Percentiles rank a stretch among this genome's conserved stretches.
These are phyloP conservation scores for Wickerhamomyces chaumierensis DNA, from an alignment of 805 yeast genomes.

Conservation along the genomic window DNA sequence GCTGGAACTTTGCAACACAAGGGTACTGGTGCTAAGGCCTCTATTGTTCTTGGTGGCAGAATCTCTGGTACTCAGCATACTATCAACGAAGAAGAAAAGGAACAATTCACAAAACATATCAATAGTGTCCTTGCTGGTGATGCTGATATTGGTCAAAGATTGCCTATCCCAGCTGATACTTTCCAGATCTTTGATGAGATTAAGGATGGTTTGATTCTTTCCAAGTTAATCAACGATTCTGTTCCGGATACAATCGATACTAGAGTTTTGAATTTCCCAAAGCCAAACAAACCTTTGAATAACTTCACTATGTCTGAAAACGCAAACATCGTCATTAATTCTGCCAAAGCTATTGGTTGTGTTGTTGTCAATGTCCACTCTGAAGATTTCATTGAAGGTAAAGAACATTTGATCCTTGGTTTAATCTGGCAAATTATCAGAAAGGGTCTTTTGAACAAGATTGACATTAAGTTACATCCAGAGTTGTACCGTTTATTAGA, in stretches of 20 bases:
- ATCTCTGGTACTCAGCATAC: conserved; percentile 93
- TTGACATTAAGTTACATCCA: conserved; percentile 93
- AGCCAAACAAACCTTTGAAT: conserved; percentile 69
- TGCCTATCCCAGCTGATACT: conserved; percentile 88
- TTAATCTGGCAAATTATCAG: conserved; percentile 96
- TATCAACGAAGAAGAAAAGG: conserved; percentile 92
- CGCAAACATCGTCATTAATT: conserved; percentile 94
- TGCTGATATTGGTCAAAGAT: conserved; percentile 65
- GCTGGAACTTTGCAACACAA: conserved; percentile 30
- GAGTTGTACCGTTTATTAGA: conserved; percentile 89
- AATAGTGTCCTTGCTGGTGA: conserved; percentile 88
- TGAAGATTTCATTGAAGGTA: conserved; percentile 90
- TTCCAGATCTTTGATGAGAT: conserved; percentile 96
- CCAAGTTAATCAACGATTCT: conserved; percentile 91
- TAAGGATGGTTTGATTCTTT: conserved; percentile 85
- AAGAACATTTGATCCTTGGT: conserved; percentile 84
- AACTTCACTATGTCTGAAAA: conserved; percentile 94
- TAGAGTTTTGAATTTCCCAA: conserved; percentile 87
- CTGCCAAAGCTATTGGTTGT: conserved; percentile 98
- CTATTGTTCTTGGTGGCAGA: conserved; percentile 74
- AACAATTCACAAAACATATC: conserved; percentile 93
- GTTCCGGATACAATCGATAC: conserved; percentile 98
- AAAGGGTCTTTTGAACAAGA: conserved; percentile 87
- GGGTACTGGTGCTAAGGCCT: conserved; percentile 51
- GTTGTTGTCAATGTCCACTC: conserved; percentile 96